phyloP scores from a whole-genome alignment of 2,329 filamentous ascomycete genomes.

The Verruconis gallopava region DNA sequence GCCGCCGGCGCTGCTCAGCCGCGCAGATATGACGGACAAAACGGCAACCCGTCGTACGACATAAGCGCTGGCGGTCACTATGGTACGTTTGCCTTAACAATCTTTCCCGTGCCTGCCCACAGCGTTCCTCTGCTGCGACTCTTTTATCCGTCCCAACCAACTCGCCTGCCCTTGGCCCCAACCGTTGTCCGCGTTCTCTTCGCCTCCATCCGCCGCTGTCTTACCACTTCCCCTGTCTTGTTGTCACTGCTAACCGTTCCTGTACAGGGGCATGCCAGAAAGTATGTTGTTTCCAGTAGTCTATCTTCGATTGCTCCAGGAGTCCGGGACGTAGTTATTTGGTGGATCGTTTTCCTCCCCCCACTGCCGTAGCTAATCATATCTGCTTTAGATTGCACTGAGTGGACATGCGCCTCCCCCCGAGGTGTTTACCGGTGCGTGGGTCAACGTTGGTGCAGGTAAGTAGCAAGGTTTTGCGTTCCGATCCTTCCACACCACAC shows the following conservation, averaged over 20 bases:
- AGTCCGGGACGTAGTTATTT: no score
- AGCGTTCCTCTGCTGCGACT: no score
- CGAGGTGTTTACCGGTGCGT: constrained; percentile 85
- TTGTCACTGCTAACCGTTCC: background rate
- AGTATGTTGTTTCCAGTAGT: constrained; percentile 9
- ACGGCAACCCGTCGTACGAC: constrained; percentile 37
- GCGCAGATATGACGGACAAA: constrained; percentile 33
- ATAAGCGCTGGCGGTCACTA: constrained; percentile 35
- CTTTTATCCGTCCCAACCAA: no score
- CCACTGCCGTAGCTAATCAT: constrained; percentile 11
- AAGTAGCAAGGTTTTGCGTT: no score
- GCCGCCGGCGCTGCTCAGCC: constrained; percentile 4
- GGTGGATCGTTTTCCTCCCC: constrained; percentile 12
- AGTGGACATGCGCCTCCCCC: constrained; percentile 79
- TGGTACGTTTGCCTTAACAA: constrained; percentile 23
- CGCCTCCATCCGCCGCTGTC: no score
- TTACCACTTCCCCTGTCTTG: background rate
- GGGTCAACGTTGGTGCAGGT: constrained; percentile 65
- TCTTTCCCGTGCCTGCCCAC: background rate
- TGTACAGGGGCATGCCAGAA: constrained; percentile 10
- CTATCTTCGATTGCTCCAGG: no score
- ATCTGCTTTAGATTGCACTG: constrained; percentile 56
- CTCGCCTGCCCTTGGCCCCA: no score
- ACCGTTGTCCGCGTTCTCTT: no score
- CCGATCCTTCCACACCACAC: constrained; percentile 7